These are phyloP conservation scores for Lasiodiplodia citricola DNA, from an alignment of 2,329 filamentous ascomycete species.

Conservation along the genomic window DNA sequence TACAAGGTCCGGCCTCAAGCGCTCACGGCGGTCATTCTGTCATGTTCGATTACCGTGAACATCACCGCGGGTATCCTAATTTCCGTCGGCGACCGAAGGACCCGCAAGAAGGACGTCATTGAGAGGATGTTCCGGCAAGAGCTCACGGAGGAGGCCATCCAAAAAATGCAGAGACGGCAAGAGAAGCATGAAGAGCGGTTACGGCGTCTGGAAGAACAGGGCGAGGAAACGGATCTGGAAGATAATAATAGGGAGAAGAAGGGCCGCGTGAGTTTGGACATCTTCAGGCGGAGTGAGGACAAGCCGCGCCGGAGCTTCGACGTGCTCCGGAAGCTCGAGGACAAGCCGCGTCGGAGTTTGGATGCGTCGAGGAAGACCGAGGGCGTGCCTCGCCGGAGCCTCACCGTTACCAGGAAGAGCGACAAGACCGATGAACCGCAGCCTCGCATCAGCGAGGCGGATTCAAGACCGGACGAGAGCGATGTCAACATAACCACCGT, in stretches of 20 bases:
- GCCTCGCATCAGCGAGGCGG: conserved; percentile 9
- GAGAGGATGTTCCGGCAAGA: conserved; percentile 74
- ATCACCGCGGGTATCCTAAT: conserved; percentile 75
- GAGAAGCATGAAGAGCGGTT: conserved; percentile 22
- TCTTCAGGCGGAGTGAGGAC: conserved; percentile 12
- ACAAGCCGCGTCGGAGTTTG: background rate
- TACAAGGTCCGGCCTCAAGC: conserved; percentile 70
- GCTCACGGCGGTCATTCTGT: conserved; percentile 78
- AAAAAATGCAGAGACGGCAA: conserved; percentile 23
- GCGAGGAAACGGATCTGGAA: conserved; percentile 6
- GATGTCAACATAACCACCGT: background rate
- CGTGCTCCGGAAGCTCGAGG: conserved; percentile 1
- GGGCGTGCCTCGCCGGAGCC: background rate
- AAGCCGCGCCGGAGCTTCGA: conserved; percentile 11
- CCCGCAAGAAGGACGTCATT: conserved; percentile 80
- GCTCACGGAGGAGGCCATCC: conserved; percentile 66
- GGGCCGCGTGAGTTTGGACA: conserved; percentile 6
- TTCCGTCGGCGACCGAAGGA: conserved; percentile 71
- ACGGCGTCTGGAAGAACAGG: conserved; percentile 5
- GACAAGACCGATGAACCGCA: background rate
- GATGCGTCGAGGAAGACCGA: background rate
- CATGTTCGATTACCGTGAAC: conserved; percentile 75
- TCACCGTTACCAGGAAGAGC: conserved; percentile 1
- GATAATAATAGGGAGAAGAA: conserved; percentile 2
- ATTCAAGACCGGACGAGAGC: background rate